Percentiles rank a stretch among this genome's conserved stretches.
Conservation (phyloP, 2,329 filamentous ascomycete genomes). For the Penicillium sp. region DNA sequence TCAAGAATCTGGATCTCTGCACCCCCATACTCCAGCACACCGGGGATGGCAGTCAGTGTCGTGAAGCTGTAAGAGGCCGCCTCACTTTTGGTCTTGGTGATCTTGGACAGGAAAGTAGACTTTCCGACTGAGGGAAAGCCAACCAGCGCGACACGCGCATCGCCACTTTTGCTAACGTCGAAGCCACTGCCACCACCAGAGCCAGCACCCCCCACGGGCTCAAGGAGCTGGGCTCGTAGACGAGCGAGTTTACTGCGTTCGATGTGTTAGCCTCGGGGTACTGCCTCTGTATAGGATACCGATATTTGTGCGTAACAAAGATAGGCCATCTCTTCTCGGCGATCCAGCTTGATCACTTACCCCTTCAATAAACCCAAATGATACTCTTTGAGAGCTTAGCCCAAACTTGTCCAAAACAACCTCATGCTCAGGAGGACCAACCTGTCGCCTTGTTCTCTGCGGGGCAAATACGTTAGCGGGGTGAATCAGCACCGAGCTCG, state of each 20-base stretch:
- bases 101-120: constrained; percentile 97
- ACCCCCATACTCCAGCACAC: constrained; percentile 93
- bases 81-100: constrained; percentile 95
- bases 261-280: constrained; percentile 14
- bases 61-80: constrained; percentile 97
- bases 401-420: constrained; percentile 3
- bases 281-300: too few species aligned
- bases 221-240: constrained; percentile 85
- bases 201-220: constrained; percentile 75
- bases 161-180: constrained; percentile 91
- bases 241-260: constrained; percentile 82
- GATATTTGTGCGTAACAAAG: too few species aligned
- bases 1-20: constrained; percentile 98
- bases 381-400: constrained; percentile 61
- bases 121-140: constrained; percentile 99
- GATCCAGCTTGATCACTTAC: constrained; percentile 40
- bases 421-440: constrained; percentile 44
- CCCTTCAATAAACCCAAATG: constrained; percentile 96
- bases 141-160: constrained; percentile 92
- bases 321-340: too few species aligned
- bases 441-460: constrained; percentile 98
- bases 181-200: constrained; percentile 73
- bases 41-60: constrained; percentile 92
- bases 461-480: constrained; percentile 24
- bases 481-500: constrained; percentile 12